Conservation (phyloP, 805 yeast species). For the Candida jianshihensis region DNA sequence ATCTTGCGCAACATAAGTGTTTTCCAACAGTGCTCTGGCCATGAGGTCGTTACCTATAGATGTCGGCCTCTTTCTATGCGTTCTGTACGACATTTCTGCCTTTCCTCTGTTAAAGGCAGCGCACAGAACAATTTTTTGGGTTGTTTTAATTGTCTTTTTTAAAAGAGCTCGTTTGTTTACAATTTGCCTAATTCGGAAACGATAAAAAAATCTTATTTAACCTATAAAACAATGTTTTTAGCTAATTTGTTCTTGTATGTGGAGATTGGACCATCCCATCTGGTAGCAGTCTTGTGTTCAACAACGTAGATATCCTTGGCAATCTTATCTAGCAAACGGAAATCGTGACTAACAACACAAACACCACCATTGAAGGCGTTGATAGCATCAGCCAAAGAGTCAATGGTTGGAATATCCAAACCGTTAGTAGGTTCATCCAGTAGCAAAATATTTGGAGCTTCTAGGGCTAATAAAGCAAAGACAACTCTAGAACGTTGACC, state of each 20-base stretch:
- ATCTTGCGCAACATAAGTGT: constrained; percentile 19
- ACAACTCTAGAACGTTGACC: constrained; percentile 99
- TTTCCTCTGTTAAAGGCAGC: too few relatives aligned
- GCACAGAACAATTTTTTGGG: too few relatives aligned
- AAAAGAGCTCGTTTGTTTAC: constrained; percentile 6
- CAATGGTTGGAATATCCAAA: constrained; percentile 96
- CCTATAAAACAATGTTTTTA: constrained; percentile 70
- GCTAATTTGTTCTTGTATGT: constrained; percentile 94
- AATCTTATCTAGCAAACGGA: constrained; percentile 93
- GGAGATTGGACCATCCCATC: constrained; percentile 91
- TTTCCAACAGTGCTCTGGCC: constrained; percentile 6
- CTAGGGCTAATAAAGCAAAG: constrained; percentile 91
- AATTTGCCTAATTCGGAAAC: constrained; percentile 4
- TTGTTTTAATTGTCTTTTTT: too few relatives aligned
- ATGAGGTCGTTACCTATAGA: constrained; percentile 19
- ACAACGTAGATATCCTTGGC: constrained; percentile 97
- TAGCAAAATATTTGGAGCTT: constrained; percentile 88
- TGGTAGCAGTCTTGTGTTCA: constrained; percentile 90
- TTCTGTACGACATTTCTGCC: constrained; percentile 12
- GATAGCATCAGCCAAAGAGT: constrained; percentile 95
- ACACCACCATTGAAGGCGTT: constrained; percentile 96
- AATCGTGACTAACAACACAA: constrained; percentile 97
- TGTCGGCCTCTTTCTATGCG: constrained; percentile 22
- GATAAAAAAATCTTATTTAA: background rate
- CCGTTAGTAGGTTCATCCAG: constrained; percentile 99